Evolutionary conservation across 805 yeast genomes (phyloP), one percentile per base, ranked within the genome.

Genomic region (Phaffomyces antillensis): DNA sequence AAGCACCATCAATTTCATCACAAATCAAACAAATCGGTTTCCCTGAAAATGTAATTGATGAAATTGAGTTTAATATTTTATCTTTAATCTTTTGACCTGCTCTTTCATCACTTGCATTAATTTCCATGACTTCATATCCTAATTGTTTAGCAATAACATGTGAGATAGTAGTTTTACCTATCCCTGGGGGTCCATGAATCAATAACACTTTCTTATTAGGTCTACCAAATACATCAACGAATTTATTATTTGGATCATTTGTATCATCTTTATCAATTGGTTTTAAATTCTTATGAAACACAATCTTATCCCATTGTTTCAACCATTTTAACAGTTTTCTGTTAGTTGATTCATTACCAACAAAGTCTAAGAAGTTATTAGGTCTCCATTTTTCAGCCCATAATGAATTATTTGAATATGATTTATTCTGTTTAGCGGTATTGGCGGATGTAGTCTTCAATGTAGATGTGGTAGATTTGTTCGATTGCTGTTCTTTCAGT

Each of bases 111-210:
- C 85, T 77, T 7, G 98, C 96, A 64, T 91, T 91, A 48, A 91
- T 74, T 55, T 91, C 99, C 52, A 84, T 73, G 0, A 85, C 75
- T 39, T 80, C 78, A 60, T 85, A 91, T 0, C 95, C 95, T 35
- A 86, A 75, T 51, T 86, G 96, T 39, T 71, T 73, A 4, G 96
- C 93, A 33, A 89, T 73, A 2, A 88, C 77, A 57, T 90, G 96
- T 0, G 91, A 91, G 8, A 90, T 83, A 4, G 87, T 82, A 7
- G 95, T 85, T 55, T 85, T 85, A 23, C 95, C 95, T 41, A 83
- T 82, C 32, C 95, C 95, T 0, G 95, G 95, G 6, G 95, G 93
- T 0, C 99, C 99, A 59, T 83, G 88, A 11, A 93, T 74, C 36
- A 93, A 66, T 18, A 93, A 59, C 0, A 93, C 71, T 51, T 78